Conservation (phyloP, 2,329 filamentous ascomycete genomes). For the Coniochaeta hoffmannii region DNA sequence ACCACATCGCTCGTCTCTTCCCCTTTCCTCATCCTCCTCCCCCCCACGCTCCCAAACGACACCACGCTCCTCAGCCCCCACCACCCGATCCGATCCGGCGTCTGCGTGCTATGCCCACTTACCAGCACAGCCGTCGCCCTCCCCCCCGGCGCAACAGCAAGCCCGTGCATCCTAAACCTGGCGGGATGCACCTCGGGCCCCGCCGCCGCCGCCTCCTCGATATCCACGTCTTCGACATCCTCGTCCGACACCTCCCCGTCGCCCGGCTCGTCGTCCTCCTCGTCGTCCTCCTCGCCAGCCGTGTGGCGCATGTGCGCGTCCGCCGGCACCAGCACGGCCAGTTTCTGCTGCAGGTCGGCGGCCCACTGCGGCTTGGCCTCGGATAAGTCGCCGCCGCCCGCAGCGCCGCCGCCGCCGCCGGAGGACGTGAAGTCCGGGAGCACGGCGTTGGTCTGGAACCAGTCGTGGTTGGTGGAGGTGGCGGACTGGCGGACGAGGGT, state of each 20-base stretch:
- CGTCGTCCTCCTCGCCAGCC: conserved; percentile 22
- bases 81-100: conserved; percentile 34
- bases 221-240: conserved; percentile 12
- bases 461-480: conserved; percentile 40
- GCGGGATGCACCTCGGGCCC: conserved; percentile 39
- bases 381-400: too few species aligned
- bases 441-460: conserved; percentile 44
- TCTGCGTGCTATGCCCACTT: conserved; percentile 39
- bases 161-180: conserved; percentile 45
- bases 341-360: conserved; percentile 34
- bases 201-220: conserved; percentile 15
- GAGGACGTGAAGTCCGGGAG: conserved; percentile 16
- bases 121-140: conserved; percentile 43
- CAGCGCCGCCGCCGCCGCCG: conserved; percentile 6
- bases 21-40: conserved; percentile 4
- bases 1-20: background rate
- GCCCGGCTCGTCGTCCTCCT: conserved; percentile 15
- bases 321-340: conserved; percentile 35
- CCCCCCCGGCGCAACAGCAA: conserved; percentile 43
- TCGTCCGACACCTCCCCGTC: conserved; percentile 5
- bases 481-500: conserved; percentile 46
- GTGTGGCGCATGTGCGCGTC: conserved; percentile 33
- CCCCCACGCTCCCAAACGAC: conserved; percentile 23
- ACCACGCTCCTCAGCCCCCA: conserved; percentile 28
- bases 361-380: conserved; percentile 35